Base-by-base conservation (phyloP, 2,329 filamentous ascomycete genomes). In the Fusarium newnesense region DNA sequence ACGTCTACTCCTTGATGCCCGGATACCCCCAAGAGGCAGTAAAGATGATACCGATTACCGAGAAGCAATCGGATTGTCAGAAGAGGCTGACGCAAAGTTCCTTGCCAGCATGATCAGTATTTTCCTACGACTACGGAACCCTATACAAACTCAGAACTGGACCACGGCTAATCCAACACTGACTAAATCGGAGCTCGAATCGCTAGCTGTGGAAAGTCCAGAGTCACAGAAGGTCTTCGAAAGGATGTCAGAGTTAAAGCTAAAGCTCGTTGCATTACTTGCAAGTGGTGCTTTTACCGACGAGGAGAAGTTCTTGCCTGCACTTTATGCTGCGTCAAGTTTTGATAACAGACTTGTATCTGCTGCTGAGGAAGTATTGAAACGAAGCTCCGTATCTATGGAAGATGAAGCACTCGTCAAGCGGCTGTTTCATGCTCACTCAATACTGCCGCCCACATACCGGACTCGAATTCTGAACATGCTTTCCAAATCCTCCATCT, bases 301-400 rank as follows among this genome's bases (percentile, higher is more conserved):
- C 69, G 83, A 90, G 2, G 94, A 98, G 78, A 91, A 95, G 37
- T 94, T 98, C 76, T 81, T 98, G 18, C 93, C 96, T 1, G 93
- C 94, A 2, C 83, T 98, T 2, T 95, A 93, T 79, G 95, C 95
- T 9, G 92, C 94, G 32, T 92, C 94, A 1, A 95, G 95, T 81
- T 85, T 91, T 3, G 96, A 98, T 73, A 94, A 92, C 40, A 89
- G 92, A 13, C 91, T 98, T 42, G 91, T 93, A 16, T 90, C 93
- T n/a, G 85, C 94, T n/a, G 96, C 94, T 1, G 94, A 98, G 64
- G 95, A 97, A 76, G 89, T 97, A 54, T 83, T 98, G 73, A 99
- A 98, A 82, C 88, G 95, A 73, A 93, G 90, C 36, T 88, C 90
- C 4, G 88, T 93, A 13, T 90, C 93, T 13, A 84, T 98, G 32